Evolutionary conservation across 208 protist genomes (phyloP).

Genomic region (Angomonas deanei): DNA sequence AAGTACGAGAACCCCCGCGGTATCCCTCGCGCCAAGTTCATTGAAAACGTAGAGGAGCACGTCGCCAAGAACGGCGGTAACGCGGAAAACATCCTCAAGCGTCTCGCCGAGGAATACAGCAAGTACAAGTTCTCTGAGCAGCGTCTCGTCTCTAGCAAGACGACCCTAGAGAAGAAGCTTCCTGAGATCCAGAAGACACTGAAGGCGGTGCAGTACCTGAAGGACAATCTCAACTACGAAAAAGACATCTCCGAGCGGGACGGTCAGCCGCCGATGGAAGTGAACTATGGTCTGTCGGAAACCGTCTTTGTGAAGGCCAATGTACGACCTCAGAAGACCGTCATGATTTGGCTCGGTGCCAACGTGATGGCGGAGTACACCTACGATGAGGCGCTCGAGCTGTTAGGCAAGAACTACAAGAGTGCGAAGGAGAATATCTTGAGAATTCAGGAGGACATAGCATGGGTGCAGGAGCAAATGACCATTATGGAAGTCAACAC

Average conservation of each 20-base stretch:
- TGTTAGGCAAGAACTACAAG: constrained; percentile 88
- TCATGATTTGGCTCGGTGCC: constrained; percentile 93
- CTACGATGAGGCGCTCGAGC: constrained; percentile 90
- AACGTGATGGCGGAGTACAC: constrained; percentile 98
- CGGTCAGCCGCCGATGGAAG: constrained; percentile 37
- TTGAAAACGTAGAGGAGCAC: constrained; percentile 71
- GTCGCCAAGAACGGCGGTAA: constrained; percentile 73
- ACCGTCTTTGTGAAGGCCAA: constrained; percentile 84
- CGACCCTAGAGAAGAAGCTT: constrained; percentile 84
- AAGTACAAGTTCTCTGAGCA: constrained; percentile 93
- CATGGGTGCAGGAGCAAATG: constrained; percentile 94
- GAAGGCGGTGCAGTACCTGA: constrained; percentile 80
- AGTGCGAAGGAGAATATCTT: constrained; percentile 77
- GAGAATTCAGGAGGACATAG: constrained; percentile 91
- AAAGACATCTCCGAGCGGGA: constrained; percentile 17
- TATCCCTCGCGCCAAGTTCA: constrained; percentile 82
- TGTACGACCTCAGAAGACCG: constrained; percentile 73
- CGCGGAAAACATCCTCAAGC: constrained; percentile 79
- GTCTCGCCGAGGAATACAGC: constrained; percentile 85
- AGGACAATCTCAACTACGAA: constrained; percentile 21
- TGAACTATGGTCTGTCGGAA: constrained; percentile 88
- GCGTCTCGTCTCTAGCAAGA: constrained; percentile 78
- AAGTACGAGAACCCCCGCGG: constrained; percentile 85
- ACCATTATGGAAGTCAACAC: constrained; percentile 95
- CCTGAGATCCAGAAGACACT: constrained; percentile 92